These are phyloP conservation scores for Oryza brachyantha DNA, from an alignment of 176 grass and related monocot genomes.

Conservation along the genomic window DNA sequence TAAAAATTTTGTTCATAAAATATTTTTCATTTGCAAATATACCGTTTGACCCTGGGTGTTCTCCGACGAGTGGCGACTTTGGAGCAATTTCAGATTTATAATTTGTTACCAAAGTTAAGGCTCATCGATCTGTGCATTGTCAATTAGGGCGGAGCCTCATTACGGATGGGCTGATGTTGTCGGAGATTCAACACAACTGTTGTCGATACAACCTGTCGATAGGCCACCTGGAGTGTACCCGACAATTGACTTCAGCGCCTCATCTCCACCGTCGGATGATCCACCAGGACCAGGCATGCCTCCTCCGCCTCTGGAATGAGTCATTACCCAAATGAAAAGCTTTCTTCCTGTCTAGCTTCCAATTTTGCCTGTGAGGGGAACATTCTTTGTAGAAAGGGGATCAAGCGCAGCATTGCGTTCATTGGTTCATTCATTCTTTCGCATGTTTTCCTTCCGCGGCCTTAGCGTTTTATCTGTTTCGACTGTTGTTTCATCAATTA, in stretches of 20 bases:
- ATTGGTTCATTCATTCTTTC: slow-evolving; percentile 61
- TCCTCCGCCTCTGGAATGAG: slow-evolving; percentile 41
- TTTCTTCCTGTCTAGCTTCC: slow-evolving; percentile 32
- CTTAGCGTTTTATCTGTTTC: background rate
- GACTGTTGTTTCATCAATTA: background rate
- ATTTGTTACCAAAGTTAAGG: background rate
- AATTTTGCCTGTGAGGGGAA: slow-evolving; percentile 42
- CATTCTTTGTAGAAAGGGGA: slow-evolving; percentile 58
- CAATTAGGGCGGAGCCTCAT: slow-evolving; percentile 70
- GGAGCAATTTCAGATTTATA: background rate
- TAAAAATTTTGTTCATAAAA: no score
- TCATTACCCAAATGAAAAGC: background rate
- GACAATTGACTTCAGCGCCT: slow-evolving; percentile 53
- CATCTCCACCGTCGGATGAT: slow-evolving; percentile 36
- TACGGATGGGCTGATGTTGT: slow-evolving; percentile 98
- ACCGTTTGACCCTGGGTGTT: no score
- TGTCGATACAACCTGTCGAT: slow-evolving; percentile 70
- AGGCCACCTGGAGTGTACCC: slow-evolving; percentile 71
- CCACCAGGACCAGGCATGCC: slow-evolving; percentile 41
- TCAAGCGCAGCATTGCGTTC: slow-evolving; percentile 23
- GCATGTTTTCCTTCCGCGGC: slow-evolving; percentile 5
- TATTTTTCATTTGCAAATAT: no score
- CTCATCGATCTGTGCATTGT: background rate
- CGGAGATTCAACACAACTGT: slow-evolving; percentile 77
- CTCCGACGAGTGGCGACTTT: no score